Conservation (phyloP, 805 yeast genomes). For the Starmerella roubikii region DNA sequence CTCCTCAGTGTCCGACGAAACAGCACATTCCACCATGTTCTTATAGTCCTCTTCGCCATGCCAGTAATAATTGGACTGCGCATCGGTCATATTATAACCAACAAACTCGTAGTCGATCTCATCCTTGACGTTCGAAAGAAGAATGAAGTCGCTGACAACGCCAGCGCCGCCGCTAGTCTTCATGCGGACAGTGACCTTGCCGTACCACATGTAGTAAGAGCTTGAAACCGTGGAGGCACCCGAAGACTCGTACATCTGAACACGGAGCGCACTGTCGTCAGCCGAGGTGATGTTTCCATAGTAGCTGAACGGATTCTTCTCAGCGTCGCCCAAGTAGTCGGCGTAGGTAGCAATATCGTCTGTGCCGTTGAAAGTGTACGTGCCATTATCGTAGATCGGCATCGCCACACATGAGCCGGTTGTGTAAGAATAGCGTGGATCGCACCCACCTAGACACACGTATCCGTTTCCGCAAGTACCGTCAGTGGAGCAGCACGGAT, state of each 20-base stretch:
- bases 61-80: constrained; percentile 70
- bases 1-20: constrained; percentile 41
- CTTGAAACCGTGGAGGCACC: constrained; percentile 73
- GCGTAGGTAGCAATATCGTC: constrained; percentile 27
- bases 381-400: constrained; percentile 38
- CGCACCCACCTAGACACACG: constrained; percentile 78
- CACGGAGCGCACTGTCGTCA: constrained; percentile 38
- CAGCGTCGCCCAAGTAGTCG: constrained; percentile 56
- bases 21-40: constrained; percentile 35
- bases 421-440: constrained; percentile 54
- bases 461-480: constrained; percentile 72
- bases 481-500: constrained; percentile 77
- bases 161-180: constrained; percentile 67
- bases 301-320: constrained; percentile 56
- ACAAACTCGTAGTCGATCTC: constrained; percentile 83
- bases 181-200: constrained; percentile 54
- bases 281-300: constrained; percentile 36
- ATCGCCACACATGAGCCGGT: constrained; percentile 68
- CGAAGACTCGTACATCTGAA: constrained; percentile 68
- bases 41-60: constrained; percentile 60
- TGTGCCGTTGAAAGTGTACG: constrained; percentile 23
- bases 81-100: constrained; percentile 54
- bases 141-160: constrained; percentile 70
- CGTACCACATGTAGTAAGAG: constrained; percentile 75
- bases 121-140: constrained; percentile 74